Conservation (phyloP, 1,139 yeast genomes). For the Taphrina flavorubra region DNA sequence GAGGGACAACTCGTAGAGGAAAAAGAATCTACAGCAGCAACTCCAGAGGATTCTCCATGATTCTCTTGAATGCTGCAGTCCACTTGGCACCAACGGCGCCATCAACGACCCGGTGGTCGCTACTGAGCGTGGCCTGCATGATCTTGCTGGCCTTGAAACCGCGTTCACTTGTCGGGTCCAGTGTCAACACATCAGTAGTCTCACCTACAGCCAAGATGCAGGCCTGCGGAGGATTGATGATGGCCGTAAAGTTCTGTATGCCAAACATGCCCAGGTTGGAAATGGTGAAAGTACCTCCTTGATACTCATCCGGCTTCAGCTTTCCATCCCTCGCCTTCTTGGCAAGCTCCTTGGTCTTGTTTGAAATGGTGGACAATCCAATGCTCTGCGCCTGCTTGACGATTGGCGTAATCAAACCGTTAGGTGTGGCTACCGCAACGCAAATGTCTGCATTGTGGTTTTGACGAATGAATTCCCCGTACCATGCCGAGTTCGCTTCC, state of each 20-base stretch:
- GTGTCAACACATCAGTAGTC: conserved; percentile 87
- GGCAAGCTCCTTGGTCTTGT: conserved; percentile 87
- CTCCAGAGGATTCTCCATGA: conserved; percentile 95
- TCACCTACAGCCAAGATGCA: conserved; percentile 95
- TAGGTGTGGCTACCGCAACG: conserved; percentile 98
- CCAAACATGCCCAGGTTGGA: conserved; percentile 99
- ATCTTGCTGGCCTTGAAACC: conserved; percentile 93
- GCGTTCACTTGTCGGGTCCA: conserved; percentile 85
- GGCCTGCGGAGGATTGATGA: conserved; percentile 96
- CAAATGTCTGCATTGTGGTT: conserved; percentile 92
- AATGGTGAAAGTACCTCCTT: conserved; percentile 98
- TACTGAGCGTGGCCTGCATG: conserved; percentile 91
- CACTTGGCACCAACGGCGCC: conserved; percentile 98
- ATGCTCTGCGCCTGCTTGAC: conserved; percentile 83
- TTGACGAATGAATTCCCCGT: conserved; percentile 87
- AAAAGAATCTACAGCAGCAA: conserved; percentile 65
- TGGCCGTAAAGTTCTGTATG: conserved; percentile 88
- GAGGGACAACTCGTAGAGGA: neutral
- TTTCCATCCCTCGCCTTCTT: conserved; percentile 95
- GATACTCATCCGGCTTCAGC: conserved; percentile 93
- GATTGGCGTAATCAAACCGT: conserved; percentile 96
- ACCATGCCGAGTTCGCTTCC: conserved; percentile 91
- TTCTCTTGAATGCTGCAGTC: conserved; percentile 88
- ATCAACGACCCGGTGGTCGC: conserved; percentile 96
- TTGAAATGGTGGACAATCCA: conserved; percentile 82